phyloP scores from a whole-genome alignment of 345 rosid genomes.

The Hevea brasiliensis region DNA sequence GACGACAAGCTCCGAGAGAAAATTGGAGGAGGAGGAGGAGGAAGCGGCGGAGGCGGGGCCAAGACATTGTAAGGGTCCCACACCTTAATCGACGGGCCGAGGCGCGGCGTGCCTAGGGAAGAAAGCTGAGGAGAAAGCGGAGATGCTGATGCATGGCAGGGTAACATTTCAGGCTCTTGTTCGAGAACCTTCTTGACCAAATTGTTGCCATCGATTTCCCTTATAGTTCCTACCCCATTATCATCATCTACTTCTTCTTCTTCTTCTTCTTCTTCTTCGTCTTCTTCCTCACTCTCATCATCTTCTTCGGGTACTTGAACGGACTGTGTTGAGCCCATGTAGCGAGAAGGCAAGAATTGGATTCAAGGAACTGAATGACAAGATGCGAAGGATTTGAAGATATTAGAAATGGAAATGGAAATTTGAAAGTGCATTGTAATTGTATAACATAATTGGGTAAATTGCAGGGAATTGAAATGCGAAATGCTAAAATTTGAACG shows the following conservation, averaged over 20 bases:
- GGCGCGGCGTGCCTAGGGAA: conserved; percentile 78
- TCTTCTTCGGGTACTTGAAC: conserved; percentile 43
- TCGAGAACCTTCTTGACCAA: conserved; percentile 76
- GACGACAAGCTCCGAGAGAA: conserved; percentile 40
- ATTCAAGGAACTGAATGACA: not conserved
- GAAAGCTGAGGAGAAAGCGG: conserved; percentile 96
- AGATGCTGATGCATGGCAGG: conserved; percentile 86
- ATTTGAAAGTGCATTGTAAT: not conserved
- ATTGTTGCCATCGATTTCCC: conserved; percentile 29
- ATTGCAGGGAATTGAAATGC: too few species aligned
- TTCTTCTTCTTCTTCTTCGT: conserved; percentile 40
- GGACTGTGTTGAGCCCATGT: conserved; percentile 76
- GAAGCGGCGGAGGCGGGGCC: conserved; percentile 64
- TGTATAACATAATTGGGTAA: too few species aligned
- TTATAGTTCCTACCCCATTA: conserved; percentile 23
- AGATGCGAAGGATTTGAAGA: not conserved
- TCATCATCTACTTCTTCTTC: conserved; percentile 42
- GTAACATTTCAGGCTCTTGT: conserved; percentile 87
- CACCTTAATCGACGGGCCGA: conserved; percentile 88
- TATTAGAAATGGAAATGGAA: not conserved
- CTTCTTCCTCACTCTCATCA: conserved; percentile 31
- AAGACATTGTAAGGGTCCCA: conserved; percentile 98
- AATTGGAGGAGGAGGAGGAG: conserved; percentile 46
- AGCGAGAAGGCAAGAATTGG: not conserved
- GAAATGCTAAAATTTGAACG: too few species aligned